Base-by-base conservation (phyloP, 768 basidiomycete species). In the Mycena indigotica region DNA sequence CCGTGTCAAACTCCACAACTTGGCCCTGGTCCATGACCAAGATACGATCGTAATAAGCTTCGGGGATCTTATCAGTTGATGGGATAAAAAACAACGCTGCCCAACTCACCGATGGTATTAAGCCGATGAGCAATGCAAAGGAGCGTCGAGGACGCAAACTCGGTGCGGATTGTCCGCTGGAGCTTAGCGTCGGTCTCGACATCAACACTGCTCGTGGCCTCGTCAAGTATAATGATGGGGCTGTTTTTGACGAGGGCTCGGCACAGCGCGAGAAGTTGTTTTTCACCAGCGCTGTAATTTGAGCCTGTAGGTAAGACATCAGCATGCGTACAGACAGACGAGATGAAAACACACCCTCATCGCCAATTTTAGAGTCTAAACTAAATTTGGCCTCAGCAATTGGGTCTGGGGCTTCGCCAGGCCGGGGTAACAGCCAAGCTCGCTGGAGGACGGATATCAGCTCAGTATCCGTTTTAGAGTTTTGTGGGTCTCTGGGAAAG, bases 1-100 rank as follows among this genome's bases (percentile, higher is more conserved):
- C 89, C 2, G 86, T 86, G 70, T 90, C 89, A 66, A 84, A 89
- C 70, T 91, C 89, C 10, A 84, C 85, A 3, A 90, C 82, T 28
- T 73, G 65, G 3, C 91, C 89, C 25, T 77, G 72, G 62, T 88
- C 84, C 85, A 93, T 87, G 44, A 91, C 88, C 17, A 92, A 72
- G 21, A 91, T 78, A 21, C 84, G 78, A 65, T 89, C 86, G 61
- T 86, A 89, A 64, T 88, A 81, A 0, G 78, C 84, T 84, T 45
- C 2, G 58, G 32, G 39, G 49, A 21, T 26, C 17, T 46, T 51
- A 16, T 21, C 15, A 41, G 30, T 64, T 57, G 30, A 35, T 5
- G 28, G 46, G 23, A 53, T n/a, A 46, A 41, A n/a, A 23, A 55
- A 50, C 25, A n/a, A 25, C 17, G 48, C 28, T 10, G 55, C n/a